Evolutionary conservation across 768 basidiomycete species (phyloP), one percentile per base, ranked within the genome.

Genomic region (Auricularia auricula-judae): DNA sequence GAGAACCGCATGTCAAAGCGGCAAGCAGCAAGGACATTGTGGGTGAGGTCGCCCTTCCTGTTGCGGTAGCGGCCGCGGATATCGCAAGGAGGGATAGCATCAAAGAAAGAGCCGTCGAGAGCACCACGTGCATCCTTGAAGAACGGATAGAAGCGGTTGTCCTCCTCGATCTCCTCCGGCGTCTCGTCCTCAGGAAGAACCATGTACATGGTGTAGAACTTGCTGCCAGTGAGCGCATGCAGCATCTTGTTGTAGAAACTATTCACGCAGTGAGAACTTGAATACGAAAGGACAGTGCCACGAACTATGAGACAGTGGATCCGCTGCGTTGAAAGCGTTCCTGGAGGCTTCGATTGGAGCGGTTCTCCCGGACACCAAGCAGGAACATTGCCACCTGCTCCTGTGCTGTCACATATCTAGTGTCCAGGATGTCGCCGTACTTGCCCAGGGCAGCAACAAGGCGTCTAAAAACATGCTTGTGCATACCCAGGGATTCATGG

Each of bases 351-450:
- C 67, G 59, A 65, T 70, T 71, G 0, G 70, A 63, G 16, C 67
- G 47, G 2, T 76, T 76, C 39, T 72, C 76, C 1, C 69, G 66
- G 4, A 69, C 67, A 51, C 72, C 67, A 7, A 69, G 65, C 16
- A 79, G 71, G 63, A 78, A 79, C 14, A 79, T 76, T 0, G 75
- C 76, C 16, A 78, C 60, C 62, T 78, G 74, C 62, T 80, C 78
- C 39, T 77, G 72, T 0, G 69, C 58, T 0, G 70, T 62, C 8
- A 78, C 67, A 67, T 69, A 67, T 23, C 63, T 65, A 0, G 72
- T 73, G 18, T 70, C 36, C 0, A 39, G 2, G 2, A 75, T 65
- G 0, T 73, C 71, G 66, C 64, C 59, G 11, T 53, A 58, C n/a
- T n/a, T 29, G 39, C 66, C 65, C 0, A 76, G 69, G 54, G 71